A percentile compares a stretch with the other conserved stretches of the same genome.
Evolutionary conservation across 2,329 filamentous ascomycete genomes (phyloP).

Genomic region (Plectosphaerella plurivora): DNA sequence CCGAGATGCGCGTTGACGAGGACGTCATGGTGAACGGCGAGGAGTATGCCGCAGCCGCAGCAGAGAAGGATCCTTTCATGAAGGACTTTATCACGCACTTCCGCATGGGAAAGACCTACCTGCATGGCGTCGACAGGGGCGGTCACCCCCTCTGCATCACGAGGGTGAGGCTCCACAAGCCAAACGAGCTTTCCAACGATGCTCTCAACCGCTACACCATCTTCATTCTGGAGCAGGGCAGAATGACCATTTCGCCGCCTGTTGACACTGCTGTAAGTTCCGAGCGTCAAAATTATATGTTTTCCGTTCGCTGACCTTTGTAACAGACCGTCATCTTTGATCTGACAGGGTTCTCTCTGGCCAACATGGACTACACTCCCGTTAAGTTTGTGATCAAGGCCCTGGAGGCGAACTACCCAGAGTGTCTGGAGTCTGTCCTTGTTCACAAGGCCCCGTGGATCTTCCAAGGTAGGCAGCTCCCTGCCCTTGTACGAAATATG

Average conservation of each 20-base stretch:
- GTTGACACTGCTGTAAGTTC: constrained; percentile 84
- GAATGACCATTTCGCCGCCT: constrained; percentile 72
- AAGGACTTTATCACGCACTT: constrained; percentile 80
- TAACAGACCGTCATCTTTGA: constrained; percentile 85
- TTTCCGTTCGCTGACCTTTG: constrained; percentile 1
- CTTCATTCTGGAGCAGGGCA: constrained; percentile 89
- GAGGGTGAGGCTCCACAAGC: constrained; percentile 74
- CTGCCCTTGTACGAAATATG: constrained; percentile 9
- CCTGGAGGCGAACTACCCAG: constrained; percentile 97
- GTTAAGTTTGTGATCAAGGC: constrained; percentile 99
- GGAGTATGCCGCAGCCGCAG: constrained; percentile 58
- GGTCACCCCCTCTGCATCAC: constrained; percentile 86
- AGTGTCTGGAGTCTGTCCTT: constrained; percentile 82
- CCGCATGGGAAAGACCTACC: constrained; percentile 85
- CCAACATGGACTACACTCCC: constrained; percentile 97
- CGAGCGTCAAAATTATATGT: background rate
- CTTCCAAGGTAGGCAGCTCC: constrained; percentile 67
- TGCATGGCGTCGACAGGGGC: constrained; percentile 81
- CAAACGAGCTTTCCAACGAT: constrained; percentile 76
- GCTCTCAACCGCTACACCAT: constrained; percentile 87
- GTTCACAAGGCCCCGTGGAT: constrained; percentile 97
- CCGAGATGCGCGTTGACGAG: constrained; percentile 82
- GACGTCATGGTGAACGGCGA: constrained; percentile 81
- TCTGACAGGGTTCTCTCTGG: constrained; percentile 88
- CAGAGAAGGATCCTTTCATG: constrained; percentile 52